phyloP scores from a whole-genome alignment of 108 stramenopile genomes.

The Seminavis robusta region DNA sequence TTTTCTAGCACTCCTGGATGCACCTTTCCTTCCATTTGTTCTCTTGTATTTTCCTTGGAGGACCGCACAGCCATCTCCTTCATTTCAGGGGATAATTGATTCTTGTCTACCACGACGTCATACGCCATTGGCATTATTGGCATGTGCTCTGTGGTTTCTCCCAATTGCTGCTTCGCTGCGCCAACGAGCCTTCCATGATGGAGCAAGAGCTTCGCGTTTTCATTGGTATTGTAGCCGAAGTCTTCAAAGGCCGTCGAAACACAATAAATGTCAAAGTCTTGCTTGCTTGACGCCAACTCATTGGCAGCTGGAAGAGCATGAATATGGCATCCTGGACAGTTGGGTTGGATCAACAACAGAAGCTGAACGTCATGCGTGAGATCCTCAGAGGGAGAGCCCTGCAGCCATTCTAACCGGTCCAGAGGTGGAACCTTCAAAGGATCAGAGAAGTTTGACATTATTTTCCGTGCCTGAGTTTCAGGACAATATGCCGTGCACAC shows the following conservation, averaged over 20 bases:
- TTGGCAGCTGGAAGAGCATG: conserved; percentile 12
- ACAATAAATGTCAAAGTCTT: conserved; percentile 10
- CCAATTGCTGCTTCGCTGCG: neutral
- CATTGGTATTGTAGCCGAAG: conserved; percentile 16
- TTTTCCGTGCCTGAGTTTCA: too few relatives aligned
- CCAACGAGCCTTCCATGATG: neutral
- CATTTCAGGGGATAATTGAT: neutral
- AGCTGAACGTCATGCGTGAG: neutral
- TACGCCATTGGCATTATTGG: conserved; percentile 13
- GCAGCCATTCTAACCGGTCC: too few relatives aligned
- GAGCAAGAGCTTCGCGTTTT: neutral
- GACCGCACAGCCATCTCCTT: neutral
- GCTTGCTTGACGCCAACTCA: neutral
- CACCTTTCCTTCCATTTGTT: neutral
- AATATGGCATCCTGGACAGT: conserved; percentile 15
- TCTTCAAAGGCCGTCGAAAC: conserved; percentile 25
- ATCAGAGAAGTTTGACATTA: too few relatives aligned
- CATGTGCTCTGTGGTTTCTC: neutral
- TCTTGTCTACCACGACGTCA: conserved; percentile 5
- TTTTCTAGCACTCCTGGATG: neutral
- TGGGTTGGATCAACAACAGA: conserved; percentile 13
- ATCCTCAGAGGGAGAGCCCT: too few relatives aligned
- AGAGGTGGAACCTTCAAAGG: too few relatives aligned
- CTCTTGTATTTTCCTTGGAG: neutral
- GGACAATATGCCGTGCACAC: too few relatives aligned